Evolutionary conservation across 2,329 filamentous ascomycete genomes (phyloP), one percentile per base, ranked within the genome.

Genomic region (Hymenoscyphus fraxineus): DNA sequence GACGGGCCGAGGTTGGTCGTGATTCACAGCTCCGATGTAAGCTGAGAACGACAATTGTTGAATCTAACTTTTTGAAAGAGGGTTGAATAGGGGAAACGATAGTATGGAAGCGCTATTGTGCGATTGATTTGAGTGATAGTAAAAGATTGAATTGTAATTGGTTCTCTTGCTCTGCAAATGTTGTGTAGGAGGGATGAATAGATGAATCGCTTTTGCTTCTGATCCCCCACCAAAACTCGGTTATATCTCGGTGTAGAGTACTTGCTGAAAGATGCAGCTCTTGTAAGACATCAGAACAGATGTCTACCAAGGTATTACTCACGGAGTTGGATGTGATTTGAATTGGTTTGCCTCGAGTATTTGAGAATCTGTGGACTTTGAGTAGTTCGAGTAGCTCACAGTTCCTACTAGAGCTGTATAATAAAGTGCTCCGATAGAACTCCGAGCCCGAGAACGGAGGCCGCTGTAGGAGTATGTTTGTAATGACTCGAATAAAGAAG

Each of bases 221-320:
- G 40, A 59, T 59, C 19, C 58, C 39, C 58, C 58, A n/a, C 58
- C 35, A 59, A 44, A 13, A 40, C 16, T 40, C 58, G 58, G 58
- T 40, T 41, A 12, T 40, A 40, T 59, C 32, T 59, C 58, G 58
- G 58, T 38, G 22, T 41, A 16, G 7, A 47, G 44, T 51, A 51
- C 44, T 19, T 51, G 10, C 41, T 44, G 15, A 44, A 44, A 27
- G 2, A 5, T 44, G 16, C 40, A 44, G 15, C 40, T 44, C 16
- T n/a, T 44, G 16, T n/a, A 44, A 16, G n/a, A 44, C 6, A 44
- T 16, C 16, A 44, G n/a, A 16, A 16, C 5, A 41, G n/a, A n/a
- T 16, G 15, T 16, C 15, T 41, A 41, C 40, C 1, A n/a, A 44
- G 35, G 9, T 10, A 35, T 35, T 35, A 35, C 1, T 35, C 35